Evolutionary conservation across 148 eudicot genomes (phyloP), one percentile per base, ranked within the genome.

Genomic region (Vaccinium macrocarpon): DNA sequence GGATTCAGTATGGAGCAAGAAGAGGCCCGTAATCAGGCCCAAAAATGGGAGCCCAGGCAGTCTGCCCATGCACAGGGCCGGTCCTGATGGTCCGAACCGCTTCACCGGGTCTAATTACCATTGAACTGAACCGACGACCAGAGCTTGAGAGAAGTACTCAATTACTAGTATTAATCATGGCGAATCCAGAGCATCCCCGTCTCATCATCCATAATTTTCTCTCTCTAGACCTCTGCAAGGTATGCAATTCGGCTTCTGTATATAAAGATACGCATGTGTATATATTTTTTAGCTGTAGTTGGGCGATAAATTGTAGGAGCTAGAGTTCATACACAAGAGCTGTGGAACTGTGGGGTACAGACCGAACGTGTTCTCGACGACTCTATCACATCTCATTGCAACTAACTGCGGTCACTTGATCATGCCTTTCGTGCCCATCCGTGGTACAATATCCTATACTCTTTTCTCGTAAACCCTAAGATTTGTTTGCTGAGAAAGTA

Each of bases 331-430:
- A 82, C 99, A 97, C 86, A 97, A 92, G 91, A 93, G 98, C 88
- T 91, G 94, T 75, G 83, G 94, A 84, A 93, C 96, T 2, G 91
- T 95, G 21, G 99, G 99, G 51, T 97, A 97, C 91, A 92, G 99
- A 56, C 95, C 95, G 4, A 92, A 91, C 83, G 99, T 97, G 23
- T 97, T 97, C 89, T 97, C 98, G 21, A 97, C 99, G 52, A 95
- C 99, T 62, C 95, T 97, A 35, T 92, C 97, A 84, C 99, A 97
- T 90, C 94, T 97, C 21, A 91, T 97, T 74, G 99, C 99, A 84
- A 97, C 98, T 61, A 91, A 95, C 59, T 97, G 84, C 13, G 59
- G 93, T 53, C 97, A 95, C 84, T 89, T 97, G 42, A 91, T 95
- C 77, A 89, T 97, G 87, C 99, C 99, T 68, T 89, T 97, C 73